A percentile compares a stretch with the other conserved stretches of the same genome.
These are phyloP conservation scores for Lasiodiplodia gonubiensis DNA, from an alignment of 2,329 filamentous ascomycete species.

Conservation along the genomic window DNA sequence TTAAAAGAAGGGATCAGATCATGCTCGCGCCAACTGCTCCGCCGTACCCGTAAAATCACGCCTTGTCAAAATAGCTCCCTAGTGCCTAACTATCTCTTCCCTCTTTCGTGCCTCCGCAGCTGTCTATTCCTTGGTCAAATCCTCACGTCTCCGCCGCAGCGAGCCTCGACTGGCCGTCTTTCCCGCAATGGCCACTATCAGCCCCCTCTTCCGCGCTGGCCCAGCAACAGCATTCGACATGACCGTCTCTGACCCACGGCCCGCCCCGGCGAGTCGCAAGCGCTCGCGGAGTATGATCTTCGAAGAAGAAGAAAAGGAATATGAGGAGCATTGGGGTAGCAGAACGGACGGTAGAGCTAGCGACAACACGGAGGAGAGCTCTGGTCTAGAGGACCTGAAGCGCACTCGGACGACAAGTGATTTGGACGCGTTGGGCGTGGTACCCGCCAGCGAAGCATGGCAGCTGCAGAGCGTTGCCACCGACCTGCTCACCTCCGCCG, in stretches of 20 bases:
- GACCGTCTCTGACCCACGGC: background rate
- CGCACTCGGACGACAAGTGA: constrained; percentile 44
- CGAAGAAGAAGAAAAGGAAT: constrained; percentile 4
- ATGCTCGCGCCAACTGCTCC: constrained; percentile 14
- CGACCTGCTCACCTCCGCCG: constrained; percentile 26
- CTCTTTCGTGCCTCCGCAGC: background rate
- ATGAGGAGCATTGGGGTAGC: background rate
- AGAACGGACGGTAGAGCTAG: background rate
- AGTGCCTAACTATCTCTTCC: background rate
- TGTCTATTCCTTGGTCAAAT: background rate
- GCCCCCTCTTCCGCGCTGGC: background rate
- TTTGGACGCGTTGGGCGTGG: constrained; percentile 43
- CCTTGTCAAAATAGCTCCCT: background rate
- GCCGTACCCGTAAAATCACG: constrained; percentile 18
- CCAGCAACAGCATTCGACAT: constrained; percentile 1
- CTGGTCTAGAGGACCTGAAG: constrained; percentile 35
- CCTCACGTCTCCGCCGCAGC: background rate
- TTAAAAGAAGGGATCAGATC: constrained; percentile 17
- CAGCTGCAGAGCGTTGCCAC: constrained; percentile 36
- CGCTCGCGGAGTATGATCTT: constrained; percentile 25
- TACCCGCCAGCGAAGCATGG: constrained; percentile 41
- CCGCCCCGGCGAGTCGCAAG: constrained; percentile 16
- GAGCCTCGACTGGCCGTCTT: too few species aligned
- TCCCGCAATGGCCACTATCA: background rate
- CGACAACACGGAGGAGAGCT: background rate